phyloP scores from a whole-genome alignment of 129 eudicot species.

The Lonicera japonica region DNA sequence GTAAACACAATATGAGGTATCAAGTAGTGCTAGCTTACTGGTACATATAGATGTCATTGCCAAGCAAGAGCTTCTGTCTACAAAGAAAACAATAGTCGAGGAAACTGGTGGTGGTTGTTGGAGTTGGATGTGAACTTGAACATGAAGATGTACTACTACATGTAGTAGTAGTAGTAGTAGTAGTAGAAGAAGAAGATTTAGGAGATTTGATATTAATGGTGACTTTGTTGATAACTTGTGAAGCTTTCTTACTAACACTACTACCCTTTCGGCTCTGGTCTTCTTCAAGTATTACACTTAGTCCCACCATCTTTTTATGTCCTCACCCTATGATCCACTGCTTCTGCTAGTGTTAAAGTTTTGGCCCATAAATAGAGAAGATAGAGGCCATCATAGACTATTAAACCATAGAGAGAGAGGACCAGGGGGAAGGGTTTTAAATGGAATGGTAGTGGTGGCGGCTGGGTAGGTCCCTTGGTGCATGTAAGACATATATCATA shows the following conservation, averaged over 20 bases:
- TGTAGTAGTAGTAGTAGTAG: background rate
- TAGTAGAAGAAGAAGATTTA: background rate
- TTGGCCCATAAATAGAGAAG: background rate
- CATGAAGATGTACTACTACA: background rate
- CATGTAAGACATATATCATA: no score
- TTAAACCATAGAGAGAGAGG: background rate
- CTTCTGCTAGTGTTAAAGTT: background rate
- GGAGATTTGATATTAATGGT: conserved; percentile 2
- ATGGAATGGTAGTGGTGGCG: no score
- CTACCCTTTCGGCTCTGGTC: background rate
- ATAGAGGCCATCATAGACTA: background rate
- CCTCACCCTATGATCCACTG: background rate
- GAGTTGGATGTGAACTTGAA: background rate
- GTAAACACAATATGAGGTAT: background rate
- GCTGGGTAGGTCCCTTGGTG: no score
- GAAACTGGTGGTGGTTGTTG: conserved; percentile 1
- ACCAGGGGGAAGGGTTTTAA: background rate
- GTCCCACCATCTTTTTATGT: conserved; percentile 18
- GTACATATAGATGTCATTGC: conserved; percentile 36
- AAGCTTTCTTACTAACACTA: background rate
- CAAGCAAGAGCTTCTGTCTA: conserved; percentile 12
- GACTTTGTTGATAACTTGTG: conserved; percentile 18
- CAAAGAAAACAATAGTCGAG: conserved; percentile 27
- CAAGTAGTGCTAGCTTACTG: conserved; percentile 8
- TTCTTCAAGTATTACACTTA: conserved; percentile 26